Conservation (phyloP, 805 yeast species). For the Candida chilensis region DNA sequence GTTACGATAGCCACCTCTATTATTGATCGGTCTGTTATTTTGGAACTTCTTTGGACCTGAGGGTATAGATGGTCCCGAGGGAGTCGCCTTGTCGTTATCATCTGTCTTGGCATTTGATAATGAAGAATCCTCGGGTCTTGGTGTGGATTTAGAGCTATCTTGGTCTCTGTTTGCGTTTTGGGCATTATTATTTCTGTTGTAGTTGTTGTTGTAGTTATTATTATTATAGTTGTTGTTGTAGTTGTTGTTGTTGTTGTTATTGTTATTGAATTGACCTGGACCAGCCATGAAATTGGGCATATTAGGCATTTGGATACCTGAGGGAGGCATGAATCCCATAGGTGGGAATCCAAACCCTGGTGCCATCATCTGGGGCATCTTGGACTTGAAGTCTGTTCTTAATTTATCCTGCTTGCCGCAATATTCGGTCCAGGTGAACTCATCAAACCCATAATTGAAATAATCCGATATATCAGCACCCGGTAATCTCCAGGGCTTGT, state of each 20-base stretch:
- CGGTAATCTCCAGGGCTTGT: slow-evolving; percentile 97
- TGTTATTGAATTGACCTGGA: slow-evolving; percentile 5
- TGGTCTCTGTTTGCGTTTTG: slow-evolving; percentile 8
- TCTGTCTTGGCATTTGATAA: too few relatives aligned
- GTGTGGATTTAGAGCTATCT: too few relatives aligned
- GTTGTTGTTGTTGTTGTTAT: slow-evolving; percentile 3
- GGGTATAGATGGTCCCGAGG: too few relatives aligned
- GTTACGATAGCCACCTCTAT: too few relatives aligned
- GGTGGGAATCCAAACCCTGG: slow-evolving; percentile 17
- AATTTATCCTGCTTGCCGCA: slow-evolving; percentile 79
- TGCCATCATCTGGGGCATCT: slow-evolving; percentile 4
- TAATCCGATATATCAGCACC: slow-evolving; percentile 94
- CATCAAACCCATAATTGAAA: slow-evolving; percentile 95
- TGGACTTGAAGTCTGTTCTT: slow-evolving; percentile 70
- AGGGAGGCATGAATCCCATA: slow-evolving; percentile 14
- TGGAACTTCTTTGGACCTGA: too few relatives aligned
- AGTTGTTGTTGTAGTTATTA: slow-evolving; percentile 1
- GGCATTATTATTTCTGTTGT: slow-evolving; percentile 8
- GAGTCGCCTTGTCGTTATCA: too few relatives aligned
- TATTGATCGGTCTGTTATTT: too few relatives aligned
- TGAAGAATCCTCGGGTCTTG: too few relatives aligned
- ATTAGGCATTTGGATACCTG: slow-evolving; percentile 13
- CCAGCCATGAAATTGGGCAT: slow-evolving; percentile 15
- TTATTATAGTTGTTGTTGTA: slow-evolving; percentile 1
- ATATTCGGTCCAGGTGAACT: slow-evolving; percentile 91